Evolutionary conservation across 306 rosid genomes (phyloP).

Genomic region (Dalbergia oliveri): DNA sequence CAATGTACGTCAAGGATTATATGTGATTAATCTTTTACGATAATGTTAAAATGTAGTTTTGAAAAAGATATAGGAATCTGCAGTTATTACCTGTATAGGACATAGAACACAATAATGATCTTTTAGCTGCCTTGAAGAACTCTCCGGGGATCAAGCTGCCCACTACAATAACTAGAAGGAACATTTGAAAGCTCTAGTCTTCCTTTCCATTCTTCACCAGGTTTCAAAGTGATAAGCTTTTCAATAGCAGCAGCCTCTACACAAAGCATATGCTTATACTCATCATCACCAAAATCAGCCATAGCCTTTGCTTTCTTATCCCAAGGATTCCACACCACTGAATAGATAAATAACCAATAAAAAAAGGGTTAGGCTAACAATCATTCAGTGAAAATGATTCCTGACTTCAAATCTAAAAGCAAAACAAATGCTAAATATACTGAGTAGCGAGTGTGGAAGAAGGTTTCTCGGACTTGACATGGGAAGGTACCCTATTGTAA

Average conservation of each 20-base stretch:
- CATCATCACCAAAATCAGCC: conserved; percentile 87
- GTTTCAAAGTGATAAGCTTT: conserved; percentile 75
- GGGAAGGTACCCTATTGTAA: background rate
- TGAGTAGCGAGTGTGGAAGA: background rate
- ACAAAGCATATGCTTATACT: conserved; percentile 82
- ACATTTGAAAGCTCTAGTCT: conserved; percentile 79
- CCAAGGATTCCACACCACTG: conserved; percentile 97
- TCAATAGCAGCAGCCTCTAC: conserved; percentile 82
- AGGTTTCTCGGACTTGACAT: conserved; percentile 6
- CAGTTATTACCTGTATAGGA: conserved; percentile 65
- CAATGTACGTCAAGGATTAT: background rate
- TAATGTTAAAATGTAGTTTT: background rate
- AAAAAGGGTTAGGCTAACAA: background rate
- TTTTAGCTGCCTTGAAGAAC: conserved; percentile 70
- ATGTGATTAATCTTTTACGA: background rate
- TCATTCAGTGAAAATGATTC: conserved; percentile 4
- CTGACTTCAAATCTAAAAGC: conserved; percentile 17
- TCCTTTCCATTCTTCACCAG: conserved; percentile 94
- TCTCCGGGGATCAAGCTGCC: conserved; percentile 80
- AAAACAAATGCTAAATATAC: background rate
- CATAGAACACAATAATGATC: conserved; percentile 51
- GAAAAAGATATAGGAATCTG: background rate
- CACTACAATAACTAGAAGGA: conserved; percentile 88
- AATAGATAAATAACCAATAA: conserved; percentile 7
- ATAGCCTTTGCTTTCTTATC: conserved; percentile 86